Percentiles rank a stretch among this genome's conserved stretches.
These are phyloP conservation scores for Myxozyma melibiosi DNA, from an alignment of 805 yeast genomes.

Conservation along the genomic window DNA sequence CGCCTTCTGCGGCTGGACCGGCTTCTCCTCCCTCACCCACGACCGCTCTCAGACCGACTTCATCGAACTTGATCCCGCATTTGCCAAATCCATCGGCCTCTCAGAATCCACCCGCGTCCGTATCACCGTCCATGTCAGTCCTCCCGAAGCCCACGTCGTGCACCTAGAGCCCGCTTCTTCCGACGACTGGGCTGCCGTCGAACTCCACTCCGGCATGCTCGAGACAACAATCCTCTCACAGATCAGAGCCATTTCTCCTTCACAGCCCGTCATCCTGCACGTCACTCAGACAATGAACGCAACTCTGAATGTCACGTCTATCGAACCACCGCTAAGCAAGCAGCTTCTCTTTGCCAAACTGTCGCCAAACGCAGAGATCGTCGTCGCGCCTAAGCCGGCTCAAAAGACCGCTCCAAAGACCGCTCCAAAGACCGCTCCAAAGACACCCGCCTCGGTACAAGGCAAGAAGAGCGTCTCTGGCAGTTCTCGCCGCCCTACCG, in stretches of 20 bases:
- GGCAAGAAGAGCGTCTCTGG: constrained; percentile 14
- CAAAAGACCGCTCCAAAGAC: background rate
- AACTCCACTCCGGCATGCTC: constrained; percentile 72
- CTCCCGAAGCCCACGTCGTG: constrained; percentile 60
- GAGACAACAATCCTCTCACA: constrained; percentile 78
- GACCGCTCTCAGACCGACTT: constrained; percentile 27
- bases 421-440: background rate
- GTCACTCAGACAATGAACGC: constrained; percentile 66
- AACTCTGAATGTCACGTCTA: constrained; percentile 53
- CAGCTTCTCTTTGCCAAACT: constrained; percentile 51
- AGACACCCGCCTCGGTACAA: constrained; percentile 3
- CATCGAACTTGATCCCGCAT: constrained; percentile 68
- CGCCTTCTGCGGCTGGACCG: constrained; percentile 68
- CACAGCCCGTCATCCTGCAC: constrained; percentile 57
- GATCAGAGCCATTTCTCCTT: constrained; percentile 67
- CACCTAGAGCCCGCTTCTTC: constrained; percentile 75
- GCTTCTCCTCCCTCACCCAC: constrained; percentile 47
- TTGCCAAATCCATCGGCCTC: constrained; percentile 57
- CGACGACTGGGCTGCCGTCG: constrained; percentile 90
- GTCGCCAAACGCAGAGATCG: constrained; percentile 65
- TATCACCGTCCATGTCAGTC: constrained; percentile 52
- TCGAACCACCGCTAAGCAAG: constrained; percentile 46
- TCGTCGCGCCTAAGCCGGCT: constrained; percentile 67
- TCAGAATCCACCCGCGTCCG: constrained; percentile 45
- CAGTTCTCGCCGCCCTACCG: constrained; percentile 5